A percentile compares a stretch with the other conserved stretches of the same genome.
phyloP scores from a whole-genome alignment of 176 grass and related monocot species.

The Themeda triandra region DNA sequence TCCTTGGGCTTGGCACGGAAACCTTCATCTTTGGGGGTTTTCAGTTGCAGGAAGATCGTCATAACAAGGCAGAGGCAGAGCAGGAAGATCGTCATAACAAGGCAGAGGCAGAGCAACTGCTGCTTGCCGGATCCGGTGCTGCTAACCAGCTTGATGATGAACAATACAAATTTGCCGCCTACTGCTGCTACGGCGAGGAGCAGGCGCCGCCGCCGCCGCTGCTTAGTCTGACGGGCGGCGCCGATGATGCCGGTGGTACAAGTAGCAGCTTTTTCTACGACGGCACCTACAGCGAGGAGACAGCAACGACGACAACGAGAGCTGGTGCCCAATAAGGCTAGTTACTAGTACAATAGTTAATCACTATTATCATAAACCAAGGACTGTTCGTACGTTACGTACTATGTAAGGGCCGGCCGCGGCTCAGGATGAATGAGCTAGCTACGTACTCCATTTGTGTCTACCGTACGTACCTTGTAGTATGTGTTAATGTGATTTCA shows the following conservation, averaged over 20 bases:
- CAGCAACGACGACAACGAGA: background rate
- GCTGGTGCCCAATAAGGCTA: background rate
- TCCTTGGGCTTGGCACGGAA: slow-evolving; percentile 7
- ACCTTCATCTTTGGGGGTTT: slow-evolving; percentile 32
- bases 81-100: background rate
- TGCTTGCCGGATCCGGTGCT: background rate
- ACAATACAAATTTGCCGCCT: background rate
- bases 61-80: slow-evolving; percentile 24
- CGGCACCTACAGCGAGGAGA: background rate
- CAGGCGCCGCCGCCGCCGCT: background rate
- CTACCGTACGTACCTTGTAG: background rate
- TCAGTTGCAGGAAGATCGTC: background rate
- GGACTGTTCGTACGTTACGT: background rate
- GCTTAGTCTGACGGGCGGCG: background rate
- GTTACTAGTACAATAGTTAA: background rate
- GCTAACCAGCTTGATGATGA: slow-evolving; percentile 12
- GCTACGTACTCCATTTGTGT: background rate
- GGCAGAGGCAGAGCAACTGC: slow-evolving; percentile 28
- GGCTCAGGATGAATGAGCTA: background rate
- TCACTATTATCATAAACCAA: background rate
- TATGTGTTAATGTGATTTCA: background rate
- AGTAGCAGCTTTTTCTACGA: background rate
- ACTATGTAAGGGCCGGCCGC: background rate
- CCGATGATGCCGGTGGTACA: background rate
- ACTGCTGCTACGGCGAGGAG: background rate